phyloP scores from a whole-genome alignment of 2,329 filamentous ascomycete species.

The Trichoderma breve region DNA sequence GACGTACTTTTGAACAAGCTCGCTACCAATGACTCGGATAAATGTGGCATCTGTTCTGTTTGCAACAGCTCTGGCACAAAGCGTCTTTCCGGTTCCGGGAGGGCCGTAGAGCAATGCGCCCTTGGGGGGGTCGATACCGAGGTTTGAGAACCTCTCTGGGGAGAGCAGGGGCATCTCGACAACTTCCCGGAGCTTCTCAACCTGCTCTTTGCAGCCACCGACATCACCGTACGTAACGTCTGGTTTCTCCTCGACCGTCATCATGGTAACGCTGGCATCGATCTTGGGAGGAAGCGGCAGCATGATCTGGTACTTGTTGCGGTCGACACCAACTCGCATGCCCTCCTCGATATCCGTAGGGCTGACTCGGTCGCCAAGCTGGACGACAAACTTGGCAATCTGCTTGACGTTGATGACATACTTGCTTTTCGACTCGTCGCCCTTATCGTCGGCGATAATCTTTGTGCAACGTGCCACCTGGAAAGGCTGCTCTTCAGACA shows the following conservation, averaged over 20 bases:
- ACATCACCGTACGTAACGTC: slow-evolving; percentile 99
- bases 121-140: slow-evolving; percentile 99
- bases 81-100: slow-evolving; percentile 97
- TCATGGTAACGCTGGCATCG: slow-evolving; percentile 98
- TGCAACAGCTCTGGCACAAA: slow-evolving; percentile 94
- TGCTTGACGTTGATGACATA: slow-evolving; percentile 99
- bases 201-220: slow-evolving; percentile 98
- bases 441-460: slow-evolving; percentile 94
- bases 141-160: slow-evolving; percentile 93
- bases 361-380: slow-evolving; percentile 92
- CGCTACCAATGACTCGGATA: slow-evolving; percentile 96
- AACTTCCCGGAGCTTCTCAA: slow-evolving; percentile 97
- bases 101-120: slow-evolving; percentile 95
- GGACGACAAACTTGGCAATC: slow-evolving; percentile 98
- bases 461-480: slow-evolving; percentile 98
- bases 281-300: slow-evolving; percentile 96
- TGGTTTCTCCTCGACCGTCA: slow-evolving; percentile 99
- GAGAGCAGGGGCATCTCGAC: slow-evolving; percentile 98
- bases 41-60: slow-evolving; percentile 98
- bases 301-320: slow-evolving; percentile 99
- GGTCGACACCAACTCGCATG: slow-evolving; percentile 96
- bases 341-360: slow-evolving; percentile 99
- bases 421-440: slow-evolving; percentile 96
- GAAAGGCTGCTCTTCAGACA: slow-evolving; percentile 96
- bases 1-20: slow-evolving; percentile 98